Percentiles rank a stretch among this genome's conserved stretches.
Evolutionary conservation across 768 basidiomycete species (phyloP).

Genomic region (Auricularia cornea): DNA sequence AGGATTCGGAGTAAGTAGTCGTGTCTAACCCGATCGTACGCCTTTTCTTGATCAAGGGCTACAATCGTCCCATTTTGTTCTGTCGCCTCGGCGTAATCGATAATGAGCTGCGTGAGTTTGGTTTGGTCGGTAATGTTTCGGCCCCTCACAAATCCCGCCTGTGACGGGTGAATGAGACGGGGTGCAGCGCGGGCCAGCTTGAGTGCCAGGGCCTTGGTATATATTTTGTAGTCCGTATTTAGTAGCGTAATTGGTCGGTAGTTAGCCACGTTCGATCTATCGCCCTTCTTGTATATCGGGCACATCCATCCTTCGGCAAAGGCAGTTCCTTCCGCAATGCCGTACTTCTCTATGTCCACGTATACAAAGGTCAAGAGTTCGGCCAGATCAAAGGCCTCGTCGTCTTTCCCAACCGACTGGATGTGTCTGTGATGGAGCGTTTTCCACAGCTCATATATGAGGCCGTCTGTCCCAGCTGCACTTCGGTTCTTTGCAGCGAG

Average conservation of each 20-base stretch:
- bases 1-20: slow-evolving; percentile 13
- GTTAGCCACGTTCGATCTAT: slow-evolving; percentile 7
- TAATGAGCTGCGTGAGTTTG: slow-evolving; percentile 6
- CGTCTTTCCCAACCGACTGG: neutral
- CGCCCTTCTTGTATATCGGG: slow-evolving; percentile 14
- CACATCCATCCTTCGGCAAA: slow-evolving; percentile 19
- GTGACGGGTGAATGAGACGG: slow-evolving; percentile 6
- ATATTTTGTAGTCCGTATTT: slow-evolving; percentile 17
- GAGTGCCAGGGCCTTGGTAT: slow-evolving; percentile 7
- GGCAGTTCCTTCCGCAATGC: neutral
- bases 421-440: neutral
- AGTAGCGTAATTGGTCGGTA: slow-evolving; percentile 17
- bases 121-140: slow-evolving; percentile 13
- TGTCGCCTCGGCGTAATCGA: slow-evolving; percentile 8
- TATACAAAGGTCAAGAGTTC: neutral
- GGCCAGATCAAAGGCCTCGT: neutral
- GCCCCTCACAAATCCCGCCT: slow-evolving; percentile 14
- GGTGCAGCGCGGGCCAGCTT: slow-evolving; percentile 2
- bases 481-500: neutral
- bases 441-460: neutral
- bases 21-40: slow-evolving; percentile 14
- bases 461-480: neutral
- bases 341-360: neutral
- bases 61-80: slow-evolving; percentile 12
- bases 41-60: slow-evolving; percentile 13